Evolutionary conservation across 495 filamentous ascomycete species (phyloP).

Genomic region (Penicillium crystallinum): DNA sequence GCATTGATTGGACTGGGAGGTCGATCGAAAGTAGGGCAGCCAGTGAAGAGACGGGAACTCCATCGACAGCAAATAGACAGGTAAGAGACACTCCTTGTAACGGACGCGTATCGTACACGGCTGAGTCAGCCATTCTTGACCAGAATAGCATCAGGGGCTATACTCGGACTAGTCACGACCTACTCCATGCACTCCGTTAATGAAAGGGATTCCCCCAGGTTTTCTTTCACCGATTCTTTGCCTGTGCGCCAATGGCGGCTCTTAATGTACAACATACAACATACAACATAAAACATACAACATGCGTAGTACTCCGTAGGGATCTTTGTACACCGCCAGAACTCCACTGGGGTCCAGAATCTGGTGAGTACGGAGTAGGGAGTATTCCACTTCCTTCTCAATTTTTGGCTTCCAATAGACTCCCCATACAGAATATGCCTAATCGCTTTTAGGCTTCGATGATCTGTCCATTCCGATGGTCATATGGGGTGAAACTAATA

Average conservation of each 20-base stretch:
- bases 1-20: constrained; percentile 14
- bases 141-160: neutral
- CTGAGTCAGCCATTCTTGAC: constrained; percentile 6
- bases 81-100: neutral
- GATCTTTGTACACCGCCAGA: constrained; percentile 10
- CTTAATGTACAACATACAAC: neutral
- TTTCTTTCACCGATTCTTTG: neutral
- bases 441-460: constrained; percentile 2
- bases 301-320: no score
- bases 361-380: no score
- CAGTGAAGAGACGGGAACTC: constrained; percentile 6
- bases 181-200: no score
- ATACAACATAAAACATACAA: no score
- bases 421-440: neutral
- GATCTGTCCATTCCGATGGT: neutral
- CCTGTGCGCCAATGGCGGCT: constrained; percentile 7
- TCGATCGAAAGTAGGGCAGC: constrained; percentile 25
- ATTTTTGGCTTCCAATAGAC: neutral
- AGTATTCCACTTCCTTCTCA: neutral
- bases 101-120: neutral
- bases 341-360: constrained; percentile 9
- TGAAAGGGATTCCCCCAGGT: neutral
- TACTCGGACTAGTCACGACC: neutral
- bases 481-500: neutral
- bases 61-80: neutral